These are phyloP conservation scores for Berkeleyomyces basicola DNA, from an alignment of 2,329 filamentous ascomycete species.

Conservation along the genomic window DNA sequence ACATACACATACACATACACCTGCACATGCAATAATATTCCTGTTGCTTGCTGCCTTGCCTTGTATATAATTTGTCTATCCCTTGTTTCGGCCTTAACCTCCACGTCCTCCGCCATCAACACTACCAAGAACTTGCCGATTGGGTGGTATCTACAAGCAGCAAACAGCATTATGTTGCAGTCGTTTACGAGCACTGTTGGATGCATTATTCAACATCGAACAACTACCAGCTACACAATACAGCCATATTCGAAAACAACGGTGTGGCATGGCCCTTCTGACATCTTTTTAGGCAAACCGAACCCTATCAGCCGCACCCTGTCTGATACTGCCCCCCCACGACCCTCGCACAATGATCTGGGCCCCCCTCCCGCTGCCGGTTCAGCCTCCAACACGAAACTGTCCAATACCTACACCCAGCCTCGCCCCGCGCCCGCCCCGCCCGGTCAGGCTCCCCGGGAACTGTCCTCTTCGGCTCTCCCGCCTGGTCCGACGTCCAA, in stretches of 20 bases:
- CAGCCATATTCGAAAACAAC: conserved; percentile 10
- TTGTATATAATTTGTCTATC: neutral
- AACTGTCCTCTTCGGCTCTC: conserved; percentile 11
- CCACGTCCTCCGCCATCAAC: too few species aligned
- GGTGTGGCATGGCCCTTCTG: conserved; percentile 30
- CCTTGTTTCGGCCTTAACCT: neutral
- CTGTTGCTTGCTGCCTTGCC: neutral
- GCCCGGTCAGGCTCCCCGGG: conserved; percentile 7
- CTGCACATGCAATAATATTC: neutral
- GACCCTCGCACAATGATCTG: neutral
- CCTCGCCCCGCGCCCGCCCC: conserved; percentile 11
- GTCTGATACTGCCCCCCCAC: conserved; percentile 3
- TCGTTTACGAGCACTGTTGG: too few species aligned
- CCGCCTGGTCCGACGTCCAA: conserved; percentile 4
- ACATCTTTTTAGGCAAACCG: conserved; percentile 38
- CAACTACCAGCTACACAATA: neutral
- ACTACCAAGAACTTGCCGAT: neutral
- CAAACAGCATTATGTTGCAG: neutral
- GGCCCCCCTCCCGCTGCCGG: neutral
- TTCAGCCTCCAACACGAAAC: neutral
- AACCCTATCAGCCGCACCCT: conserved; percentile 4
- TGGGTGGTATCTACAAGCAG: neutral
- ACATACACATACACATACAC: neutral
- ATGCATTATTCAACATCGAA: neutral
- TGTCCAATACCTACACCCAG: conserved; percentile 12